phyloP scores from a whole-genome alignment of 169 alveolate species.

The Miamiensis avidus region DNA sequence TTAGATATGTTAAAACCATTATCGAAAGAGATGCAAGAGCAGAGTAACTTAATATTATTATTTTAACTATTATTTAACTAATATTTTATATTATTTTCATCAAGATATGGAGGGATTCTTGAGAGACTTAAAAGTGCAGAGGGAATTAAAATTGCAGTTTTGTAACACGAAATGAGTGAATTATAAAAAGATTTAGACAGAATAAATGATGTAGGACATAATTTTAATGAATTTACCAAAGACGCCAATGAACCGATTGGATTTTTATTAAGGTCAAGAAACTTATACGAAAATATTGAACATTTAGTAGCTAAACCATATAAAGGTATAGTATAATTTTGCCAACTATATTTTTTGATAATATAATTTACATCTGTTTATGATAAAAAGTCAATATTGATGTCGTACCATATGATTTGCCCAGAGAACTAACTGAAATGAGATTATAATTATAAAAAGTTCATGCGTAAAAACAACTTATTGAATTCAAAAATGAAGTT shows the following conservation, averaged over 20 bases:
- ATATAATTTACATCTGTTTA: background rate
- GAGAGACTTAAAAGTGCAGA: conserved; percentile 77
- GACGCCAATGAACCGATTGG: conserved; percentile 43
- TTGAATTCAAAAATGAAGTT: conserved; percentile 81
- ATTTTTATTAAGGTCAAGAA: conserved; percentile 66
- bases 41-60: too few relatives aligned
- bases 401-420: conserved; percentile 74
- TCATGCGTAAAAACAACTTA: conserved; percentile 57
- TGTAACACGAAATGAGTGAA: conserved; percentile 76
- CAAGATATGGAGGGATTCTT: conserved; percentile 61
- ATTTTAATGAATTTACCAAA: conserved; percentile 55
- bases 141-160: conserved; percentile 81
- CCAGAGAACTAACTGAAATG: conserved; percentile 82
- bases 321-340: conserved; percentile 32
- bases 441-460: conserved; percentile 67
- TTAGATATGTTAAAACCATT: conserved; percentile 69
- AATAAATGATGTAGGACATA: conserved; percentile 71
- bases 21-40: conserved; percentile 74
- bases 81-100: too few relatives aligned
- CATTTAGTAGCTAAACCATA: conserved; percentile 78
- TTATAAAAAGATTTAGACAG: conserved; percentile 79
- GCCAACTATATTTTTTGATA: background rate
- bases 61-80: too few relatives aligned
- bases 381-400: conserved; percentile 59
- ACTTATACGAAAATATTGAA: conserved; percentile 72